A percentile compares a stretch with the other conserved stretches of the same genome.
These are phyloP conservation scores for Schizophyllum commune DNA, from an alignment of 1,284 basidiomycete genomes.

Conservation along the genomic window DNA sequence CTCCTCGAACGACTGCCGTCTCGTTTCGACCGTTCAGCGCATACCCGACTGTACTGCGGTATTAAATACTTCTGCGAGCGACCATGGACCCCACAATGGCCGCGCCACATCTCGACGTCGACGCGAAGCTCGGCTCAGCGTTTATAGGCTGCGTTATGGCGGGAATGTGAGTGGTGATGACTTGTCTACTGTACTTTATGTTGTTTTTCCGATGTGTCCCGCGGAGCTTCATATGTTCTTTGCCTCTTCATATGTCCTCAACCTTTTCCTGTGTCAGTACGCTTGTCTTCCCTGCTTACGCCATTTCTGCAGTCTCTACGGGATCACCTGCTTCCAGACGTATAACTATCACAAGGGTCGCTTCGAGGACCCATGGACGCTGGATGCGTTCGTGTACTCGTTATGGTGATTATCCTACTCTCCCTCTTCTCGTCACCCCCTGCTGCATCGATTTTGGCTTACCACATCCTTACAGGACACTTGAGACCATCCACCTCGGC, in stretches of 20 bases:
- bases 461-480: conserved; percentile 17
- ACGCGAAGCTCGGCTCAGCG: background rate
- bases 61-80: too few relatives aligned
- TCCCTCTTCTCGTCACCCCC: too few relatives aligned
- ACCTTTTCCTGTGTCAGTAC: too few relatives aligned
- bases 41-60: too few relatives aligned
- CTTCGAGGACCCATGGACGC: conserved; percentile 17
- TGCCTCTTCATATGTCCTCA: too few relatives aligned
- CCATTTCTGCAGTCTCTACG: conserved; percentile 20
- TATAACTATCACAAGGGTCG: conserved; percentile 22
- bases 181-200: too few relatives aligned
- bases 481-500: conserved; percentile 25
- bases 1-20: too few relatives aligned
- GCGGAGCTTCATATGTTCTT: background rate
- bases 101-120: background rate
- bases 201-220: background rate
- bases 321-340: conserved; percentile 26
- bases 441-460: too few relatives aligned
- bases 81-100: background rate
- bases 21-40: too few relatives aligned
- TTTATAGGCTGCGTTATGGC: background rate
- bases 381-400: conserved; percentile 13
- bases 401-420: too few relatives aligned
- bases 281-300: too few relatives aligned
- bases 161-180: background rate